Conservation (phyloP, 176 grass and related monocot species). For the Phoenix roebelenii region DNA sequence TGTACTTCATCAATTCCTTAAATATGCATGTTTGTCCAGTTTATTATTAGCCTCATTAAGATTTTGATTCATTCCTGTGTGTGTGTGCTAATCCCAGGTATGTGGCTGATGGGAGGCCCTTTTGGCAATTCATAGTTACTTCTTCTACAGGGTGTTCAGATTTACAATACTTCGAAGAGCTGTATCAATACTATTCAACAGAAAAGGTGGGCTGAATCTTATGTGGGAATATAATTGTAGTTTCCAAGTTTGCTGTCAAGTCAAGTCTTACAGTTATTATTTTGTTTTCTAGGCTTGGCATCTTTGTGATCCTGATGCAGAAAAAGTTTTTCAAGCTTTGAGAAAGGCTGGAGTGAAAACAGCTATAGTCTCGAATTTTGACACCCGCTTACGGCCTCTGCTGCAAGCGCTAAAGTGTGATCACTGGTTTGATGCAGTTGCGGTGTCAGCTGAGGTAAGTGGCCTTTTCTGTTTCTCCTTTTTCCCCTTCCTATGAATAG, state of each 20-base stretch:
- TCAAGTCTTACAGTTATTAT: slow-evolving; percentile 16
- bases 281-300: slow-evolving; percentile 65
- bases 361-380: slow-evolving; percentile 92
- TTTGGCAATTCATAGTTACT: slow-evolving; percentile 88
- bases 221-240: neutral
- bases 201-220: slow-evolving; percentile 50
- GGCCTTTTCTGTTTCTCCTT: neutral
- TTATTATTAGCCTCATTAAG: no score
- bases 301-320: slow-evolving; percentile 79
- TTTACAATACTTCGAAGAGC: slow-evolving; percentile 85
- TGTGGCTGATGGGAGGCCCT: slow-evolving; percentile 86
- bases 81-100: slow-evolving; percentile 42
- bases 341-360: slow-evolving; percentile 86
- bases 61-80: slow-evolving; percentile 1
- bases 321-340: slow-evolving; percentile 61
- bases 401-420: slow-evolving; percentile 80
- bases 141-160: slow-evolving; percentile 87
- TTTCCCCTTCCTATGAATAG: neutral
- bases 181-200: slow-evolving; percentile 86
- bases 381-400: slow-evolving; percentile 77
- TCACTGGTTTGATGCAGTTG: slow-evolving; percentile 89
- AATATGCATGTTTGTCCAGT: neutral
- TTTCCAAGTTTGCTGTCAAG: neutral
- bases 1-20: neutral
- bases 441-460: slow-evolving; percentile 77